Evolutionary conservation across 495 filamentous ascomycete genomes (phyloP).

Genomic region (Talaromyces trachyspermus): DNA sequence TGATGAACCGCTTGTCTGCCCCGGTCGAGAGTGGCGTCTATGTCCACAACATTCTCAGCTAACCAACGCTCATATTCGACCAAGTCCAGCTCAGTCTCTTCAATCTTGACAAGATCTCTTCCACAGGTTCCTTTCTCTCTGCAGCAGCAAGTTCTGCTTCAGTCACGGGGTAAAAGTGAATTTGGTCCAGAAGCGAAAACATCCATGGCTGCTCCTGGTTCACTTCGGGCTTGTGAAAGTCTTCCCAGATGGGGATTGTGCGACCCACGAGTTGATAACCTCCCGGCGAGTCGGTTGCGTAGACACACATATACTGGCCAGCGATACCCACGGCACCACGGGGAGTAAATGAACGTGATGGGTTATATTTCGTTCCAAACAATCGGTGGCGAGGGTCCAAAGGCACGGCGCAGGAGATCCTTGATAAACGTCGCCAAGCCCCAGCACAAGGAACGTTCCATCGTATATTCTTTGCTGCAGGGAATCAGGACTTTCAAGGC

Average conservation of each 20-base stretch:
- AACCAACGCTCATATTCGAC: slow-evolving; percentile 8
- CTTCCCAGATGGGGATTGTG: slow-evolving; percentile 9
- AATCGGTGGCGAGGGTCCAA: slow-evolving; percentile 10
- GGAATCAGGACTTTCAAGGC: background rate
- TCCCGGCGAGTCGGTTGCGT: slow-evolving; percentile 11
- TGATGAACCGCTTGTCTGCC: background rate
- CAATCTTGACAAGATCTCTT: slow-evolving; percentile 7
- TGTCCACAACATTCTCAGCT: background rate
- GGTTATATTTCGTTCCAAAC: slow-evolving; percentile 11
- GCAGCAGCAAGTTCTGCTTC: slow-evolving; percentile 7
- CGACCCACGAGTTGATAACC: slow-evolving; percentile 11
- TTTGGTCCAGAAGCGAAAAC: slow-evolving; percentile 5
- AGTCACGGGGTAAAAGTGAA: slow-evolving; percentile 6
- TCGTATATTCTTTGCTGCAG: slow-evolving; percentile 1
- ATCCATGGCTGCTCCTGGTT: slow-evolving; percentile 3
- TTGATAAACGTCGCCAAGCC: slow-evolving; percentile 10
- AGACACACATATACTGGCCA: slow-evolving; percentile 8
- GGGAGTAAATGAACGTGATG: slow-evolving; percentile 11
- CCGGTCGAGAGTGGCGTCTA: slow-evolving; percentile 1
- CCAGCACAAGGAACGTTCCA: slow-evolving; percentile 7
- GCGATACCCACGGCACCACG: slow-evolving; percentile 9
- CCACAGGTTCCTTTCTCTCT: background rate
- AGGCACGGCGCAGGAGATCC: slow-evolving; percentile 1
- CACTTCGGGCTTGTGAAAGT: background rate
- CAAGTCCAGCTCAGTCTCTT: slow-evolving; percentile 2